Evolutionary conservation across 2,329 filamentous ascomycete genomes (phyloP), one percentile per base, ranked within the genome.

Genomic region (Sphaerostilbella broomeana): DNA sequence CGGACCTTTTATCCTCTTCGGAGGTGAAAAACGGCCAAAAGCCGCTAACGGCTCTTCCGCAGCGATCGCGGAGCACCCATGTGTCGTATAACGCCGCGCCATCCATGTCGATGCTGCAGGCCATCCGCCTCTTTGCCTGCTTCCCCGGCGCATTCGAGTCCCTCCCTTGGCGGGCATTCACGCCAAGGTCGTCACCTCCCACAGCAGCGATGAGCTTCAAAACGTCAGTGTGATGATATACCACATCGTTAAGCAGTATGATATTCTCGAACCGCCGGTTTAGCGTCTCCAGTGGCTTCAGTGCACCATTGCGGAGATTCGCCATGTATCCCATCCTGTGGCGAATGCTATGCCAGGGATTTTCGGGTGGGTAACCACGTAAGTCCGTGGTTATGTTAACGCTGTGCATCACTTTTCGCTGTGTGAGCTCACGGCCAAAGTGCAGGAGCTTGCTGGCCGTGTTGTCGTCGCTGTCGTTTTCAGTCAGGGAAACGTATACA

Each of bases 301-400:
- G 26, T n/a, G 38, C 37, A 32, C 42, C 42, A n/a, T 44, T 44
- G 38, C 42, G 42, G 28, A 44, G 42, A 18, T 44, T 44, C n/a
- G 42, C 33, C 42, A 44, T 44, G 32, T 44, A 44, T 8, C 33
- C 32, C 42, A 44, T 44, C 18, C 42, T 28, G 18, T 44, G 42
- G 20, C 17, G 18, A 13, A 44, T 28, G 29, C 38, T 41, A 11
- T 24, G 37, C 42, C 42, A 44, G n/a, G 42, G 42, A 16, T 44
- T 41, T 19, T 37, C 32, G 4, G 38, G 26, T 12, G 42, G 42
- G n/a, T 44, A 35, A 1, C 42, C 42, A 15, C 42, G 37, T 28
- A 44, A 7, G 27, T 37, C 42, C 8, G 42, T 26, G 12, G 42
- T 44, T 13, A 44, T 41, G n/a, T 44, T 44, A 22, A 44, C 37